Evolutionary conservation across 1,284 basidiomycete species (phyloP), one percentile per base, ranked within the genome.

Genomic region (Moesziomyces sp.): DNA sequence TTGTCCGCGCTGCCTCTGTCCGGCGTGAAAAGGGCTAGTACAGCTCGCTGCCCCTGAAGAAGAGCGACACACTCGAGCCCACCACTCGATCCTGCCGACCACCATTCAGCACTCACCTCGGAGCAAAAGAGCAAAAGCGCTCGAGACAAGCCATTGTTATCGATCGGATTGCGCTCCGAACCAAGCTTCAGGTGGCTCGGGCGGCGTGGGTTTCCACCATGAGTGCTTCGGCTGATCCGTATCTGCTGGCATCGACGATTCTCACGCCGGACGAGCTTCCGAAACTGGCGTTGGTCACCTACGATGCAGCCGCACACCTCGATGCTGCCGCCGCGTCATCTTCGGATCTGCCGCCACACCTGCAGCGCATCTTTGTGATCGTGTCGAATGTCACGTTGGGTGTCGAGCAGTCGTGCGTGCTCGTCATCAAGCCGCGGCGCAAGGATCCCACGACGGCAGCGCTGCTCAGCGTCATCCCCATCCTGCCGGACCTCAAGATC

Each of bases 271-370:
- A 70, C 30, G 76, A 78, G 47, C 73, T 67, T 23, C 73, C 62
- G 48, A 78, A 76, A 42, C 61, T 78, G 44, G 65, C 62, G 8
- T 58, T 78, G 19, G 58, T 66, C 55, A 67, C 74, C 24, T 53
- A 58, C 40, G 64, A 57, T 10, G 40, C 58, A 28, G 23, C 59
- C 2, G 3, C 67, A 6, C 5, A 42, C 8, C 10, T 58, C 5
- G 23, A 5, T 42, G 34, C 14, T 23, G 16, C 35, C 11, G 10
- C 35, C 14, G 16, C 14, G 7, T 14, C 35, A 5, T 14, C 52
- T 10, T 16, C 61, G 34, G 50, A 40, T 21, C 44, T 53, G 1
- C 43, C 52, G 7, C 40, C 46, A 1, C 57, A 67, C 35, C 58
- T 52, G 16, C 66, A 69, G 28, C 66, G 67, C 42, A 74, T 77